Percentiles rank a stretch among this genome's conserved stretches.
phyloP scores from a whole-genome alignment of 164 flowering plant species.

The Vitis riparia region DNA sequence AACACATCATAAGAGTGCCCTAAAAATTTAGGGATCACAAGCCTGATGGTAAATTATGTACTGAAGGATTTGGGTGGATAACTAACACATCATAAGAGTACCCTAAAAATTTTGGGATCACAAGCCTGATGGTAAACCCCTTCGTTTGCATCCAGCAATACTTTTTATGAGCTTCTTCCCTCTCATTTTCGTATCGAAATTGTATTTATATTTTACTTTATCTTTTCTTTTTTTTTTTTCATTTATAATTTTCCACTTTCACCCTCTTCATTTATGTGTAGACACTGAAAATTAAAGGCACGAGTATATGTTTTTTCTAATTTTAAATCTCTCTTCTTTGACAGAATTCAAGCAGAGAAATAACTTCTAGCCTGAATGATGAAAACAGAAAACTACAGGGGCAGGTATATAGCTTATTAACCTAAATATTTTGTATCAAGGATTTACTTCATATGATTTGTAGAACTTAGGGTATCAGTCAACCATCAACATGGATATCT shows the following conservation, averaged over 20 bases:
- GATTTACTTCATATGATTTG: background rate
- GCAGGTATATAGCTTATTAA: constrained; percentile 46
- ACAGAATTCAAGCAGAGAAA: constrained; percentile 51
- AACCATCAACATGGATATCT: background rate
- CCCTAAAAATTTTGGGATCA: too few relatives aligned
- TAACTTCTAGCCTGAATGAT: constrained; percentile 37
- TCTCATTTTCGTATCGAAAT: too few relatives aligned
- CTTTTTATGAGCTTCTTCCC: too few relatives aligned
- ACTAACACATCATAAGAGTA: too few relatives aligned
- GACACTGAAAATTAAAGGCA: background rate
- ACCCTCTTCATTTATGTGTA: background rate
- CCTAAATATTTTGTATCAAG: constrained; percentile 6
- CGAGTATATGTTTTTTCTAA: background rate
- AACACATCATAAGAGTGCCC: too few relatives aligned
- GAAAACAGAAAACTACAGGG: constrained; percentile 40
- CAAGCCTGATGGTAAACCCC: too few relatives aligned
- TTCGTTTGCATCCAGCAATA: too few relatives aligned
- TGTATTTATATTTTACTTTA: background rate
- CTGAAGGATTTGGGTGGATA: too few relatives aligned
- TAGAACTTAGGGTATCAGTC: background rate
- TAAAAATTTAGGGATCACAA: too few relatives aligned
- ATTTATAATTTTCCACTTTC: background rate
- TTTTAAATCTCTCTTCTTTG: constrained; percentile 4
- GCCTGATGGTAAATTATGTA: too few relatives aligned
- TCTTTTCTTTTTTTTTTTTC: background rate